Evolutionary conservation across 352 stramenopile species (phyloP).

Genomic region (Pythium rhizo-oryzae): DNA sequence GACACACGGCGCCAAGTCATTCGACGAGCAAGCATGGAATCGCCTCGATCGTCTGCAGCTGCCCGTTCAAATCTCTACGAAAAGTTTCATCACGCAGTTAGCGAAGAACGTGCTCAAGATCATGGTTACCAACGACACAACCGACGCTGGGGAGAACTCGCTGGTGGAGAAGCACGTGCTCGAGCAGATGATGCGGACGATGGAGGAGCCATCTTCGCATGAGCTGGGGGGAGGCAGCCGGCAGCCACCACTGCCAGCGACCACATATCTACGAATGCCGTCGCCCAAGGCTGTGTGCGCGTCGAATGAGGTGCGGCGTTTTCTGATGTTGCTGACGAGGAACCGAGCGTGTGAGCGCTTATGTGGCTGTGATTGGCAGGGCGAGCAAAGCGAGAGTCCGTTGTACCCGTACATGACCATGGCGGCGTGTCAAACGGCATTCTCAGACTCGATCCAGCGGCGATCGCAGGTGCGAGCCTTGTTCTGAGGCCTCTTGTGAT

Average conservation of each 20-base stretch:
- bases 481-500: background rate
- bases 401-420: slow-evolving; percentile 35
- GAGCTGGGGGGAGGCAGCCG: background rate
- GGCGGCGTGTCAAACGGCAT: slow-evolving; percentile 26
- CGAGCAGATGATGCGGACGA: slow-evolving; percentile 40
- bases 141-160: slow-evolving; percentile 37
- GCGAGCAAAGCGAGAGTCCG: slow-evolving; percentile 30
- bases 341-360: no score
- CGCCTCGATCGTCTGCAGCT: slow-evolving; percentile 59
- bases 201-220: background rate
- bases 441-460: slow-evolving; percentile 55
- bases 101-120: slow-evolving; percentile 51
- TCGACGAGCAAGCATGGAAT: slow-evolving; percentile 56
- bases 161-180: slow-evolving; percentile 56
- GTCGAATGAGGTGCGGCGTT: slow-evolving; percentile 20
- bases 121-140: slow-evolving; percentile 44
- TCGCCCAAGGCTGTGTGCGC: slow-evolving; percentile 26
- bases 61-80: slow-evolving; percentile 36
- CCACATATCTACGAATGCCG: slow-evolving; percentile 18
- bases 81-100: slow-evolving; percentile 53
- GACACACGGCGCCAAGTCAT: slow-evolving; percentile 2
- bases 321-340: no score
- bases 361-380: no score
- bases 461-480: slow-evolving; percentile 60
- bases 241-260: background rate